Conservation (phyloP, 2,329 filamentous ascomycete genomes). For the Fusarium virguliforme region DNA sequence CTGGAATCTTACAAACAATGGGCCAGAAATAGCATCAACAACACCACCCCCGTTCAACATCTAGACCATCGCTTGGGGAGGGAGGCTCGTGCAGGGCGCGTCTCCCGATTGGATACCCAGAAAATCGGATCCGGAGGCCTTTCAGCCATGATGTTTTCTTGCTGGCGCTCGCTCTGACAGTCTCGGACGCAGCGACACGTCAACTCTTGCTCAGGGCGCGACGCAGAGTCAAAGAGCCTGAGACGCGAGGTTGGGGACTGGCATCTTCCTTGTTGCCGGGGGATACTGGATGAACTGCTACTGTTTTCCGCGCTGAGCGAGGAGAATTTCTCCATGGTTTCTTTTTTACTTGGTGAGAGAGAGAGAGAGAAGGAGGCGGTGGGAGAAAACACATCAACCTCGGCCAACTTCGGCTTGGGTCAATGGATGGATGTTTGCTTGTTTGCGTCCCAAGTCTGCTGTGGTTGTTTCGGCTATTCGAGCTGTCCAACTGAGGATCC, state of each 20-base stretch:
- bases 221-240: conserved; percentile 13
- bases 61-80: conserved; percentile 17
- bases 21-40: conserved; percentile 18
- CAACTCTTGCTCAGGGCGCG: conserved; percentile 31
- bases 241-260: background rate
- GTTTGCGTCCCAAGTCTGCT: background rate
- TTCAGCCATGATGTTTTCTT: conserved; percentile 29
- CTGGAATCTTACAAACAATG: background rate
- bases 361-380: conserved; percentile 10
- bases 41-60: conserved; percentile 9
- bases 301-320: conserved; percentile 19
- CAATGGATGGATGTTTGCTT: conserved; percentile 8
- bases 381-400: conserved; percentile 29
- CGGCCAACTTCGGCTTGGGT: conserved; percentile 10
- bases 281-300: conserved; percentile 14
- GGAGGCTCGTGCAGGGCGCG: conserved; percentile 14
- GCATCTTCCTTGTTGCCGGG: conserved; percentile 7
- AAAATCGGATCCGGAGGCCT: conserved; percentile 28
- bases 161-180: conserved; percentile 12
- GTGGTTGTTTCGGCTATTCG: background rate
- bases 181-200: conserved; percentile 31
- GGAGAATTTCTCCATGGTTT: conserved; percentile 1
- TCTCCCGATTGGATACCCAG: conserved; percentile 40
- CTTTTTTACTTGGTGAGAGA: background rate
- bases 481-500: background rate